Evolutionary conservation across 2,329 filamentous ascomycete species (phyloP).

Genomic region (Ascochyta pisi): DNA sequence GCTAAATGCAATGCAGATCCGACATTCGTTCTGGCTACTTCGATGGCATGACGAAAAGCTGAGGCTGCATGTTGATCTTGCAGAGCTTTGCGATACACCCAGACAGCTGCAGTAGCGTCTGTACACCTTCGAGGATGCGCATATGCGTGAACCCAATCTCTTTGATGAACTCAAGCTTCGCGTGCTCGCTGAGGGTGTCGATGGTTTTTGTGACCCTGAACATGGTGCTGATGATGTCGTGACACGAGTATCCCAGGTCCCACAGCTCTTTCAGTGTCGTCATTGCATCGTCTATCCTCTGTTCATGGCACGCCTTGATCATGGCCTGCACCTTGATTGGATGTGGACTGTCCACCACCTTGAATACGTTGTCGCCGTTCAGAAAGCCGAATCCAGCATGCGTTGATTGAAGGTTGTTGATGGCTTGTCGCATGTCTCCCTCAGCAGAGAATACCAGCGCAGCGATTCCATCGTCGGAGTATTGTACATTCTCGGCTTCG

Average conservation of each 20-base stretch:
- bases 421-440: conserved; percentile 98
- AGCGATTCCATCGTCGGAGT: conserved; percentile 90
- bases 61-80: conserved; percentile 95
- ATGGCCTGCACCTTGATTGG: conserved; percentile 98
- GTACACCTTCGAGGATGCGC: conserved; percentile 97
- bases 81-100: conserved; percentile 90
- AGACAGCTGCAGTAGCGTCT: conserved; percentile 91
- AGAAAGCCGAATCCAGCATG: conserved; percentile 94
- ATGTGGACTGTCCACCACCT: conserved; percentile 94
- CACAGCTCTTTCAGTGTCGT: conserved; percentile 89
- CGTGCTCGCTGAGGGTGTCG: conserved; percentile 87
- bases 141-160: conserved; percentile 99
- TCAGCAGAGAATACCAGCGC: conserved; percentile 98
- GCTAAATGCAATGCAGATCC: conserved; percentile 37
- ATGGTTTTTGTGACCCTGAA: conserved; percentile 98
- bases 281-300: conserved; percentile 85
- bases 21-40: conserved; percentile 9
- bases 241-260: conserved; percentile 95
- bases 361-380: conserved; percentile 97
- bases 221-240: conserved; percentile 99
- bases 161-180: conserved; percentile 96
- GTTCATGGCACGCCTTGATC: conserved; percentile 96
- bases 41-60: conserved; percentile 67
- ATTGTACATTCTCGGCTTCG: conserved; percentile 87
- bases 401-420: conserved; percentile 97